A percentile compares a stretch with the other conserved stretches of the same genome.
These are phyloP conservation scores for Backusella tarrabulga DNA, from an alignment of 192 early-diverging fungal genomes.

Conservation along the genomic window DNA sequence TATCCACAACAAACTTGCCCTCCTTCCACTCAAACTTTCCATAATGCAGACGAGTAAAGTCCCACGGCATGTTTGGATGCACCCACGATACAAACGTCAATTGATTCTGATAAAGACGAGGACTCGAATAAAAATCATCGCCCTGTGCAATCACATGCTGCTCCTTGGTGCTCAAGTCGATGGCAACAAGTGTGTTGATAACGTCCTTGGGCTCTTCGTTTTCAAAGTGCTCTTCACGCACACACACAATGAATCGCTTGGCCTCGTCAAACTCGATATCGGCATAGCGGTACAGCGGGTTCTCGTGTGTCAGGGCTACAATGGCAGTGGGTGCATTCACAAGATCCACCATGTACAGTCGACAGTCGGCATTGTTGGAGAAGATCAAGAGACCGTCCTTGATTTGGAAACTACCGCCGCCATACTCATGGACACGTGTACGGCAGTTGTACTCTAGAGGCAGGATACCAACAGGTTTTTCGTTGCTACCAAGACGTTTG, in stretches of 20 bases:
- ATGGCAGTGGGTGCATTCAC: conserved; percentile 24
- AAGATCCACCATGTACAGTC: conserved; percentile 49
- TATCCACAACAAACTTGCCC: background rate
- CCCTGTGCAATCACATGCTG: conserved; percentile 52
- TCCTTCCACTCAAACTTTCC: conserved; percentile 29
- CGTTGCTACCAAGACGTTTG: background rate
- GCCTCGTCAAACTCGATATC: conserved; percentile 60
- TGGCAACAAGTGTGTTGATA: conserved; percentile 55
- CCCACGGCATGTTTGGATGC: conserved; percentile 82
- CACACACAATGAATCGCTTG: conserved; percentile 54
- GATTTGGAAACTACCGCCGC: conserved; percentile 62
- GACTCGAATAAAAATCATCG: conserved; percentile 66
- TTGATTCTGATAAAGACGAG: conserved; percentile 49
- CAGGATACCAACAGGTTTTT: conserved; percentile 31
- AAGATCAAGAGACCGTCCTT: conserved; percentile 59
- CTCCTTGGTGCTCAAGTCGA: conserved; percentile 39
- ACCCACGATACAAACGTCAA: conserved; percentile 70
- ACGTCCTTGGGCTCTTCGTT: conserved; percentile 55
- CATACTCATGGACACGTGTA: conserved; percentile 77
- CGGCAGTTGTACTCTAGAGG: conserved; percentile 58
- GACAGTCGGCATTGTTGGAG: conserved; percentile 56
- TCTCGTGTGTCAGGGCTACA: conserved; percentile 44
- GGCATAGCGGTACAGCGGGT: conserved; percentile 56
- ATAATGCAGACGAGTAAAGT: conserved; percentile 59
- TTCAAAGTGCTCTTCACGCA: conserved; percentile 70